A percentile compares a stretch with the other conserved stretches of the same genome.
Evolutionary conservation across 2,329 filamentous ascomycete species (phyloP).

Genomic region (Diplodia scrobiculata): DNA sequence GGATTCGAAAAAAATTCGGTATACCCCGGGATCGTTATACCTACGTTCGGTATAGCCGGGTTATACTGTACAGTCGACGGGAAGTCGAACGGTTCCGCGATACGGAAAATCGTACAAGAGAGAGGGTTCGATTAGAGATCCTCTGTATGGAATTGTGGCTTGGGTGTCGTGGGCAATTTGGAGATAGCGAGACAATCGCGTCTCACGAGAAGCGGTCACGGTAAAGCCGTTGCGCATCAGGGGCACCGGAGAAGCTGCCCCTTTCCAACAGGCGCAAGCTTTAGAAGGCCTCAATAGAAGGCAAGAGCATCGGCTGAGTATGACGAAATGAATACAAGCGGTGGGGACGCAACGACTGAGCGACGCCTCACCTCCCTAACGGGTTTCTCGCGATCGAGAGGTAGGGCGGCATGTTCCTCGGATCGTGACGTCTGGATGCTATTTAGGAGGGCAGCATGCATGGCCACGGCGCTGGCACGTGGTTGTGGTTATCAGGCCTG

Average conservation of each 20-base stretch:
- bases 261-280: background rate
- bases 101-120: background rate
- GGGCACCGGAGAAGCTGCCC: slow-evolving; percentile 1
- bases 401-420: slow-evolving; percentile 7
- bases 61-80: no score
- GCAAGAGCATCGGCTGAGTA: background rate
- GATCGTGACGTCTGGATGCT: slow-evolving; percentile 15
- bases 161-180: background rate
- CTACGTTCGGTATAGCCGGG: no score
- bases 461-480: background rate
- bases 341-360: slow-evolving; percentile 8
- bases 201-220: background rate
- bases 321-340: slow-evolving; percentile 16
- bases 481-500: background rate
- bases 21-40: no score
- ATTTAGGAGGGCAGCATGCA: background rate
- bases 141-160: background rate
- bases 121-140: background rate
- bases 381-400: slow-evolving; percentile 4
- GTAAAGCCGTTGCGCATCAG: background rate
- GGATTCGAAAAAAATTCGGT: no score
- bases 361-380: slow-evolving; percentile 3
- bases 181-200: background rate
- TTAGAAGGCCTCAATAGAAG: background rate
- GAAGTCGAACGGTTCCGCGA: background rate